phyloP scores from a whole-genome alignment of 208 protist species.

The Blastocrithidia nonstop region DNA sequence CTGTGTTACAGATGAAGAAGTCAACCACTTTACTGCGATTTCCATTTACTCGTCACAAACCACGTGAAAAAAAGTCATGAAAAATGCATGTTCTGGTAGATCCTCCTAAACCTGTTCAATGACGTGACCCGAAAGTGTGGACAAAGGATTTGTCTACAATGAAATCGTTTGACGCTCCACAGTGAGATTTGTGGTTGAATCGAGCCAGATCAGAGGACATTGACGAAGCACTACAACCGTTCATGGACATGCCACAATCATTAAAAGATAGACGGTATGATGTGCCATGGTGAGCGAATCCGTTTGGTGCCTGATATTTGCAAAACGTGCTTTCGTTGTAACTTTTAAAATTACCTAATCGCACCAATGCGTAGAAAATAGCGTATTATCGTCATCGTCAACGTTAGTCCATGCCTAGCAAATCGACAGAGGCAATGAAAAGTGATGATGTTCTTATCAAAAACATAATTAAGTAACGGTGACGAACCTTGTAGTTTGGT shows the following conservation, averaged over 20 bases:
- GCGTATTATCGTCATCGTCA: slow-evolving; percentile 66
- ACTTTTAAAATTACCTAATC: slow-evolving; percentile 72
- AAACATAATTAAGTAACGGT: slow-evolving; percentile 79
- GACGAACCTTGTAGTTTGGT: slow-evolving; percentile 85
- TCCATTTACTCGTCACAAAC: slow-evolving; percentile 78
- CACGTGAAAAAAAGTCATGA: slow-evolving; percentile 80
- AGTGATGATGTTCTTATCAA: slow-evolving; percentile 77
- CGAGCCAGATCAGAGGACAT: slow-evolving; percentile 77
- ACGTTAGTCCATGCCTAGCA: slow-evolving; percentile 7
- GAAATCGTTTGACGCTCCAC: slow-evolving; percentile 86
- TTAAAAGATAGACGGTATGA: slow-evolving; percentile 85
- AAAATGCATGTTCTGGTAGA: slow-evolving; percentile 84
- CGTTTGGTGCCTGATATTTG: slow-evolving; percentile 87
- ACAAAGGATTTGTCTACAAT: slow-evolving; percentile 74
- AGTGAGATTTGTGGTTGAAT: slow-evolving; percentile 85
- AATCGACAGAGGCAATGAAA: slow-evolving; percentile 27
- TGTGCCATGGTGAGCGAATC: slow-evolving; percentile 89
- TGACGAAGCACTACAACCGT: slow-evolving; percentile 85
- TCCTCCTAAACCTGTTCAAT: slow-evolving; percentile 75
- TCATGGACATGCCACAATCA: slow-evolving; percentile 90
- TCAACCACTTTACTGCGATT: slow-evolving; percentile 28
- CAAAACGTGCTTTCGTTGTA: slow-evolving; percentile 86
- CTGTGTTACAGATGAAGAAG: no score
- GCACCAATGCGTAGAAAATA: slow-evolving; percentile 84
- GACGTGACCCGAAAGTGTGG: slow-evolving; percentile 87